Evolutionary conservation across 495 filamentous ascomycete genomes (phyloP), one percentile per base, ranked within the genome.

Genomic region (Bathelium albidoporum): DNA sequence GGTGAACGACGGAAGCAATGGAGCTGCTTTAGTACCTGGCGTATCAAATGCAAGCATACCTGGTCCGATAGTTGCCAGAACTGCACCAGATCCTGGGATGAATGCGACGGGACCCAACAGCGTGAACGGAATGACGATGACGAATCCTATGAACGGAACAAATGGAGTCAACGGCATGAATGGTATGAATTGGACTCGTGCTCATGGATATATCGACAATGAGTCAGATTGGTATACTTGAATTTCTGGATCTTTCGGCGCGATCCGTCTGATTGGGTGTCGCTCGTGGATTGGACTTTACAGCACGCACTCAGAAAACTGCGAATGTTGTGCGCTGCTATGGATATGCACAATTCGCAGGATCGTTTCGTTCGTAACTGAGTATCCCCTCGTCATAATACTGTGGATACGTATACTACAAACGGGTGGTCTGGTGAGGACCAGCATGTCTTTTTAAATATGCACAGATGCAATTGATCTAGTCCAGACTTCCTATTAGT

Each of bases 1-100:
- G 70, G 59, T 72, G 62, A 55, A 60, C 32, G 58, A 45, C 43
- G 39, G 28, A 10, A 45, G 43, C 29, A n/a, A 52, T 68, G 12
- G 59, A 44, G 7, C 28, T 62, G 34, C 43, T 11, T 7, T 43
- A 12, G 24, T 32, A 10, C 49, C 49, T 28, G 9, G 31, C 5
- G 53, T 36, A 32, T 31, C 53, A 9, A 62, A 63, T 64, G 68
- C 60, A n/a, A 45, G 34, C 36, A 32, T 20, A 24, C 9, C 26
- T 55, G 49, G 24, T 0, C 9, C 9, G 16, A 24, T 5, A 32
- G 49, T 11, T 3, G 24, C 22, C 9, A 24, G 24, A 26, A 29
- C 22, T 9, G n/a, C n/a, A n/a, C n/a, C n/a, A n/a, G 16, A 20
- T 11, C 12, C 22, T 28, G 49, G 36, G 62, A 60, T 59, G 60